A percentile compares a stretch with the other conserved stretches of the same genome.
phyloP scores from a whole-genome alignment of 306 rosid species.

The Purshia tridentata region DNA sequence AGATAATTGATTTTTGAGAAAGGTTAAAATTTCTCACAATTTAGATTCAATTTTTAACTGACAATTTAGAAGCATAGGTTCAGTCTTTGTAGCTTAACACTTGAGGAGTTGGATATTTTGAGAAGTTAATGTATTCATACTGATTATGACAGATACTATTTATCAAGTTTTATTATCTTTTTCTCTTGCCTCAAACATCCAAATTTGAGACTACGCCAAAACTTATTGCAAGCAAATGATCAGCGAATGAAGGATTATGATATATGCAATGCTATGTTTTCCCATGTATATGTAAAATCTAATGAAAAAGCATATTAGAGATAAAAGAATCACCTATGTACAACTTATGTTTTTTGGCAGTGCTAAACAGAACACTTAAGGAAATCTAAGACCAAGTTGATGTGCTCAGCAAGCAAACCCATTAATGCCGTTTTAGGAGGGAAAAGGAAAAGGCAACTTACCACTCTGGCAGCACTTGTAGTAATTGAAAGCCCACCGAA shows the following conservation, averaged over 20 bases:
- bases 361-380: not conserved
- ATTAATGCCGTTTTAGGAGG: not conserved
- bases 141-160: not conserved
- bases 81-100: not conserved
- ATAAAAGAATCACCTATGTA: not conserved
- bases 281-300: not conserved
- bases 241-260: not conserved
- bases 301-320: not conserved
- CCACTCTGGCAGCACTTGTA: conserved; percentile 89
- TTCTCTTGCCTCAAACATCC: not conserved
- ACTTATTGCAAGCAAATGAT: not conserved
- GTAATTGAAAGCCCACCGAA: conserved; percentile 87
- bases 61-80: too few relatives aligned
- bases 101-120: not conserved
- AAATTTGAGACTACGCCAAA: not conserved
- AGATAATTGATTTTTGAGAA: not conserved
- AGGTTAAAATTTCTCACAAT: not conserved
- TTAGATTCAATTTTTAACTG: too few relatives aligned
- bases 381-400: not conserved
- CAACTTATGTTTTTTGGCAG: not conserved
- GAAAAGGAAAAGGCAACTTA: conserved; percentile 24
- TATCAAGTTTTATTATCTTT: not conserved
- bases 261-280: not conserved
- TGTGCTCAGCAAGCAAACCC: not conserved
- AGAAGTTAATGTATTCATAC: not conserved